phyloP scores from a whole-genome alignment of 1,284 basidiomycete genomes.

The Pseudozyma tsukubaensis region DNA sequence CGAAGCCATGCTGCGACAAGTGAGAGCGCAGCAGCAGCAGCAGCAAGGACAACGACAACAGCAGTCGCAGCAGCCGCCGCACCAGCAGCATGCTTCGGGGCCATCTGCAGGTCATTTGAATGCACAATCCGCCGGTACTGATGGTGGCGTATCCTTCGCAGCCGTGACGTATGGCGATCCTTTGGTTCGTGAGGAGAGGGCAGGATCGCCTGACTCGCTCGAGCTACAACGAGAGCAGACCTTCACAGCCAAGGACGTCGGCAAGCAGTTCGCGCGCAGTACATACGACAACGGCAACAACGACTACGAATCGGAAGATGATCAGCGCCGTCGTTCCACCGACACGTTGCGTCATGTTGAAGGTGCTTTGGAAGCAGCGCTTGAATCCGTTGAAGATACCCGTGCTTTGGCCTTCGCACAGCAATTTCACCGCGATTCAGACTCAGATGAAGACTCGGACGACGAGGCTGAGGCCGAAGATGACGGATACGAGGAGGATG shows the following conservation, averaged over 20 bases:
- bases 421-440: conserved; percentile 41
- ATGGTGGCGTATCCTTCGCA: conserved; percentile 36
- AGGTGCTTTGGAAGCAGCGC: conserved; percentile 35
- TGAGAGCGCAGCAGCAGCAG: conserved; percentile 6
- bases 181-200: conserved; percentile 27
- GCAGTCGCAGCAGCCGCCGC: conserved; percentile 10
- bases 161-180: conserved; percentile 36
- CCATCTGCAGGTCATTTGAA: not conserved
- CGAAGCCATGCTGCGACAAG: conserved; percentile 24
- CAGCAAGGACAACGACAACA: conserved; percentile 19
- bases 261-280: conserved; percentile 13
- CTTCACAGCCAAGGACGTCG: conserved; percentile 44
- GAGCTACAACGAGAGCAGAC: conserved; percentile 48
- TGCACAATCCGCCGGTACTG: conserved; percentile 1
- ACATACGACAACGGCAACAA: conserved; percentile 14
- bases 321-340: conserved; percentile 48
- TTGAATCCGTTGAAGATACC: conserved; percentile 47
- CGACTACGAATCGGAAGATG: conserved; percentile 32
- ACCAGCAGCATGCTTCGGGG: conserved; percentile 5
- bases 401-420: conserved; percentile 46
- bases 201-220: conserved; percentile 40
- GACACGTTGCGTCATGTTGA: conserved; percentile 46
- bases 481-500: conserved; percentile 50
- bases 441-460: conserved; percentile 40
- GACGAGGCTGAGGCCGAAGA: conserved; percentile 44